Base-by-base conservation (phyloP, 345 rosid genomes). In the Arabis alpina region DNA sequence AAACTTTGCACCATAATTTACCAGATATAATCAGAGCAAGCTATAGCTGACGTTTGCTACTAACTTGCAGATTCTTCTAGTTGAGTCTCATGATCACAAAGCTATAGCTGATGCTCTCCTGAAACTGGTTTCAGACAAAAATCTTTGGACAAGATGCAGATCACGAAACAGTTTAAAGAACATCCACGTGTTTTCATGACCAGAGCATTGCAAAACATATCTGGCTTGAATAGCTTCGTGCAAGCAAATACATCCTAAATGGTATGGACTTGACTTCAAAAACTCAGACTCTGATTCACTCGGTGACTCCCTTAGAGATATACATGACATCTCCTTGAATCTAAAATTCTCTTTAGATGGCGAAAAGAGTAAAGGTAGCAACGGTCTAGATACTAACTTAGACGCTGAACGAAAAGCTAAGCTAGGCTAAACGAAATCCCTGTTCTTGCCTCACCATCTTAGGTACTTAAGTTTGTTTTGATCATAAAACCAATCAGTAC, bases 131-230 rank as follows among this genome's bases (percentile, higher is more conserved):
- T 83, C 86, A 8, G 88, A 82, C 72, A 89, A 84, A 76, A 86
- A 87, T n/a, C 88, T 89, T 32, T 87, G 96, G 96, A 74, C 70
- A 72, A 87, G 82, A 79, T 89, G 96, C 84, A 76, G 90, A 27
- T 19, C 23, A 19, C 83, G 82, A 40, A 84, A 87, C 68, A 92
- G 96, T n/a, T 76, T 87, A 25, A 83, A 85, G 59, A 89, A 89
- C 54, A 84, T 89, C 50, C 88, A 87, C 79, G 59, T 74, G 52
- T 87, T 77, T 71, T 85, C 96, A 25, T 89, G 92, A 92, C 92
- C 86, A 13, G 89, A 85, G 79, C 92, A 89, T 54, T 87, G 96
- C 75, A 89, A 79, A 73, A 73, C 75, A 47, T 89, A 89, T 43
- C 54, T 89, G 19, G 76, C 92, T 36, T 84, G 88, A 19, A 84